Base-by-base conservation (phyloP, 2,329 filamentous ascomycete genomes). In the Ilyonectria sp. region DNA sequence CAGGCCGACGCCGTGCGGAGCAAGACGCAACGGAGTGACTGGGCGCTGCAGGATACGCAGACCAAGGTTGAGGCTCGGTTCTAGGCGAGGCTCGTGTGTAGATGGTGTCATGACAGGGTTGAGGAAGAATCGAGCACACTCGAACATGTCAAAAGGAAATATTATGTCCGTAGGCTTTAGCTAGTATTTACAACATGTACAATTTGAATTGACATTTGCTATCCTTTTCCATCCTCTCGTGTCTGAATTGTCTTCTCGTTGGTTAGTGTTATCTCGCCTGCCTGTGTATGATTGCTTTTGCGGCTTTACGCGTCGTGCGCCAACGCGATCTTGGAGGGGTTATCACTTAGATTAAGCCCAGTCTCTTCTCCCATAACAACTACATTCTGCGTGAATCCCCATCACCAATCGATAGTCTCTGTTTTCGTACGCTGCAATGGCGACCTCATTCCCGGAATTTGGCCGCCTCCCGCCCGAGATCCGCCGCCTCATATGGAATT, bases 1-100 rank as follows among this genome's bases (percentile, higher is more conserved):
- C 94, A 98, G 84, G 92, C 91, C 68, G 83, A 83, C 46, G 87
- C 90, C 23, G 89, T 94, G 74, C 91, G 92, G 77, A 94, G 92
- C 85, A 92, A 88, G 81, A 88, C 84, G 46, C 80, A 85, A 74
- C 80, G 80, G 53, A 92, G 88, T 77, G 90, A 90, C 21, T 97
- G 92, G 91, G 95, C 95, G 54, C 75, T 97, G 82, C 89, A 91
- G 77, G 93, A 97, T 57, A 81, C 80, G 29, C 73, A 79, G 75
- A 69, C 80, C 26, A 83, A 82, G 79, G 80, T 83, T n/a, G 75
- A 80, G 75, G 74, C 81, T 53, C 74, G 79, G 67, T 82, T 82
- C 54, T 82, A 72, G 57, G 55, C 4, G 29, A 23, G 17, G 37
- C 33, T 23, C 31, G 9, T 57, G 23, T 26, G 26, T 26, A 26